phyloP scores from a whole-genome alignment of 1,284 basidiomycete species.

The Mycosarcoma mackinlayi region DNA sequence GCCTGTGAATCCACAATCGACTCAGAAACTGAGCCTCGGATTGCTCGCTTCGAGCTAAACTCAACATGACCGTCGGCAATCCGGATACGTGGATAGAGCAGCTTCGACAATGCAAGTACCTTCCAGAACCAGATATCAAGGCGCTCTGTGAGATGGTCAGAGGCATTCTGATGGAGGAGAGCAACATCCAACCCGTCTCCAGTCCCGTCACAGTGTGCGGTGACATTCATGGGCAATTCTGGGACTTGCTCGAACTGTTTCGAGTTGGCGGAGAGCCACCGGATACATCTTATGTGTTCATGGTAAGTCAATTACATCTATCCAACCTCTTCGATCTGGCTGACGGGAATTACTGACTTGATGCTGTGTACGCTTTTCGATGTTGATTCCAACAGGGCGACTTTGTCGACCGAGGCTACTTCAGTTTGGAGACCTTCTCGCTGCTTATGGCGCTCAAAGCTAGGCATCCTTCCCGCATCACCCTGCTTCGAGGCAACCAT shows the following conservation, averaged over 20 bases:
- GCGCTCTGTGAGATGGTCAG: constrained; percentile 86
- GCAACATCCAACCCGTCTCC: constrained; percentile 91
- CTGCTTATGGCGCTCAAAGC: constrained; percentile 89
- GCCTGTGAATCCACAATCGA: too few species aligned
- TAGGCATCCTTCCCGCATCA: constrained; percentile 90
- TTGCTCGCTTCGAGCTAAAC: background rate
- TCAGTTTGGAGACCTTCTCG: constrained; percentile 94
- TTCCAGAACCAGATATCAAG: constrained; percentile 92
- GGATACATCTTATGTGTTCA: constrained; percentile 94
- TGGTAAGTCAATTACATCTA: constrained; percentile 73
- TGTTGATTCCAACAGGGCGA: constrained; percentile 77
- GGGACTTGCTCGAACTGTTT: constrained; percentile 91
- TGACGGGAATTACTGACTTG: constrained; percentile 7
- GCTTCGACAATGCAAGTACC: constrained; percentile 83
- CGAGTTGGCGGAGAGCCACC: constrained; percentile 88
- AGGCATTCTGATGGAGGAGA: constrained; percentile 88
- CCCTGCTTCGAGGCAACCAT: constrained; percentile 91
- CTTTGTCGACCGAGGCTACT: constrained; percentile 96
- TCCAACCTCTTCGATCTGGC: background rate
- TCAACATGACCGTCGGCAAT: constrained; percentile 51
- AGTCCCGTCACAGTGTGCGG: constrained; percentile 92
- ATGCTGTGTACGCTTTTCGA: background rate
- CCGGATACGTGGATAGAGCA: constrained; percentile 70
- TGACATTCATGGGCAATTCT: constrained; percentile 95
- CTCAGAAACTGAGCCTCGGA: background rate